phyloP scores from a whole-genome alignment of 306 rosid genomes.

The Trifolium repens region DNA sequence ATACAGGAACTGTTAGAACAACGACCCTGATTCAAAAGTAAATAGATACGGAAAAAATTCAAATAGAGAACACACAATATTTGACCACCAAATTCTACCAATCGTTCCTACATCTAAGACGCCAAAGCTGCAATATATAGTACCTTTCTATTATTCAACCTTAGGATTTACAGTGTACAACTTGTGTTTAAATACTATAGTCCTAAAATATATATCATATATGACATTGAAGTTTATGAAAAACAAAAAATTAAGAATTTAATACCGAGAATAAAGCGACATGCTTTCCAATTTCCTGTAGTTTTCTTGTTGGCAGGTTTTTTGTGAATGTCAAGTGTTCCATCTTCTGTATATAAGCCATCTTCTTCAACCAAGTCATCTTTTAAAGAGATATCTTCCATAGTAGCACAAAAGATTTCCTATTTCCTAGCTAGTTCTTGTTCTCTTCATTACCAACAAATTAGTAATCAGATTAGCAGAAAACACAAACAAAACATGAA shows the following conservation, averaged over 20 bases:
- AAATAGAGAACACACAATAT: not conserved
- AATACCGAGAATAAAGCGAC: conserved; percentile 76
- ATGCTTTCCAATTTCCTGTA: conserved; percentile 82
- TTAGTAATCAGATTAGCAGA: conserved; percentile 1
- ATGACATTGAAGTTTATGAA: not conserved
- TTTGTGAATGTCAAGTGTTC: conserved; percentile 57
- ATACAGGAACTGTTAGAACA: not conserved
- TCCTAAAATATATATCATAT: not conserved
- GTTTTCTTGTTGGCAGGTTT: conserved; percentile 67
- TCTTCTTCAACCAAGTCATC: conserved; percentile 52
- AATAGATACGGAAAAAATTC: too few relatives aligned
- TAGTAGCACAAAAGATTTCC: conserved; percentile 28
- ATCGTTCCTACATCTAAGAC: not conserved
- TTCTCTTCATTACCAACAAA: conserved; percentile 19
- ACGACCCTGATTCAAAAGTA: not conserved
- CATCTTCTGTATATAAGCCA: conserved; percentile 63
- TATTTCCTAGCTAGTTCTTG: conserved; percentile 2
- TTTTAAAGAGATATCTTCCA: conserved; percentile 47
- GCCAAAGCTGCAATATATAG: too few relatives aligned
- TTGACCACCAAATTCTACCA: not conserved
- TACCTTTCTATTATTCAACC: too few relatives aligned
- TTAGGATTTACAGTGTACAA: not conserved
- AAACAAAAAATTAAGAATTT: not conserved
- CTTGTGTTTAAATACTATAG: not conserved
- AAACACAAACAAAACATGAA: conserved; percentile 3